Percentiles rank a stretch among this genome's conserved stretches.
Conservation (phyloP, 2,329 filamentous ascomycete genomes). For the Graphilbum ipis-grandicollis region DNA sequence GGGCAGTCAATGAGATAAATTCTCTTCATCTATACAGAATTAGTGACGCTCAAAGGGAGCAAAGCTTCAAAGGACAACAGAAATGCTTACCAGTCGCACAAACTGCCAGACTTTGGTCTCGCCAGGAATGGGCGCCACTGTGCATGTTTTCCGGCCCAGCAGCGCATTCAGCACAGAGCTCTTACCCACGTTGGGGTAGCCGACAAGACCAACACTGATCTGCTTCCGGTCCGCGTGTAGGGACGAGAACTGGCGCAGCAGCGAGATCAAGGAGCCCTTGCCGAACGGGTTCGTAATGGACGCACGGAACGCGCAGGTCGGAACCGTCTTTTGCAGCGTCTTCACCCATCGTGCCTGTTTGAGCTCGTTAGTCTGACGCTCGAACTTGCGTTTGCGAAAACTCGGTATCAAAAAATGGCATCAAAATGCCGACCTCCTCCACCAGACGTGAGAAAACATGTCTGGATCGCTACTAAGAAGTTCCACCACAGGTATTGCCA, state of each 20-base stretch:
- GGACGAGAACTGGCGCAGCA: slow-evolving; percentile 81
- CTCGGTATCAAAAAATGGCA: too few species aligned
- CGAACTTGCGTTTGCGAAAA: neutral
- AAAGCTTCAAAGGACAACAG: neutral
- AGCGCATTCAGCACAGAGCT: slow-evolving; percentile 95
- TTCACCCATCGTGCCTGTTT: slow-evolving; percentile 81
- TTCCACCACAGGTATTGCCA: slow-evolving; percentile 48
- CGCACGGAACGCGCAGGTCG: slow-evolving; percentile 87
- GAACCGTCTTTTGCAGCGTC: slow-evolving; percentile 72
- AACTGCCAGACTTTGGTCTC: slow-evolving; percentile 59
- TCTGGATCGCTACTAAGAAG: slow-evolving; percentile 99
- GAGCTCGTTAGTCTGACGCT: slow-evolving; percentile 13
- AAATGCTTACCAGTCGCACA: slow-evolving; percentile 17
- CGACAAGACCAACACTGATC: slow-evolving; percentile 63
- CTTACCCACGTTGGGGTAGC: slow-evolving; percentile 86
- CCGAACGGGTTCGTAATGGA: slow-evolving; percentile 93
- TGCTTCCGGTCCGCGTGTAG: slow-evolving; percentile 50
- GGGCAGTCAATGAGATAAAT: slow-evolving; percentile 90
- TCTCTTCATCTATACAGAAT: slow-evolving; percentile 44
- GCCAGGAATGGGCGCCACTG: slow-evolving; percentile 82
- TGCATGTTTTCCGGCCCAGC: slow-evolving; percentile 81
- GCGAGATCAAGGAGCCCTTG: slow-evolving; percentile 82
- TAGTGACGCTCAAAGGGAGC: neutral
- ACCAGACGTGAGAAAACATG: slow-evolving; percentile 16
- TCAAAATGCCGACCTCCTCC: too few species aligned